A percentile compares a stretch with the other conserved stretches of the same genome.
These are phyloP conservation scores for Tilletia indica DNA, from an alignment of 1,284 basidiomycete genomes.

Conservation along the genomic window DNA sequence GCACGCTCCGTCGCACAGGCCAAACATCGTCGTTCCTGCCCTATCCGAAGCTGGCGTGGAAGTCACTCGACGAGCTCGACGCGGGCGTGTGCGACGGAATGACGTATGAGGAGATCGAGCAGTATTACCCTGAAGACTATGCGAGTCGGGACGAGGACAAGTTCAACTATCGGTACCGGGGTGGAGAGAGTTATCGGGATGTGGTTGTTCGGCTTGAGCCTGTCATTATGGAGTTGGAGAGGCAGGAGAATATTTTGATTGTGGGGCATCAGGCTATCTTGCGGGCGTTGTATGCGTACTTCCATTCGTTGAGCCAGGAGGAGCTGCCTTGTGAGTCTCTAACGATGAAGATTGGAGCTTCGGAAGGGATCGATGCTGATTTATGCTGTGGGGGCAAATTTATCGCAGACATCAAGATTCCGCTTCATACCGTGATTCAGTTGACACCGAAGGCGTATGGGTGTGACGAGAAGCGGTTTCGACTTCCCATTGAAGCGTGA, in stretches of 20 bases:
- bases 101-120: conserved; percentile 97
- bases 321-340: conserved; percentile 68
- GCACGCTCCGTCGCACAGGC: conserved; percentile 85
- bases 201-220: conserved; percentile 89
- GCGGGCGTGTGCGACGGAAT: conserved; percentile 98
- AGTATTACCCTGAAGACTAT: conserved; percentile 94
- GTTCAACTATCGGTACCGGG: conserved; percentile 93
- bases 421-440: conserved; percentile 93
- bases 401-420: conserved; percentile 73
- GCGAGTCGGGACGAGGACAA: conserved; percentile 99
- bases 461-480: conserved; percentile 88
- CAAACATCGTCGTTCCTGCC: conserved; percentile 81
- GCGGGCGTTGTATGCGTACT: conserved; percentile 73
- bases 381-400: too few species aligned
- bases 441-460: conserved; percentile 96
- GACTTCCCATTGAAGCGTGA: conserved; percentile 51
- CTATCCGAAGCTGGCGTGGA: conserved; percentile 95
- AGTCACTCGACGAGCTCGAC: conserved; percentile 94
- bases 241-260: conserved; percentile 94
- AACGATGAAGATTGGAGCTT: neutral
- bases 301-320: conserved; percentile 84
- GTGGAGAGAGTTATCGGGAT: conserved; percentile 91
- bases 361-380: neutral
- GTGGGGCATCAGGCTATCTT: conserved; percentile 81
- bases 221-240: conserved; percentile 97